Evolutionary conservation across 345 rosid genomes (phyloP), one percentile per base, ranked within the genome.

Genomic region (Salix arbutifolia): DNA sequence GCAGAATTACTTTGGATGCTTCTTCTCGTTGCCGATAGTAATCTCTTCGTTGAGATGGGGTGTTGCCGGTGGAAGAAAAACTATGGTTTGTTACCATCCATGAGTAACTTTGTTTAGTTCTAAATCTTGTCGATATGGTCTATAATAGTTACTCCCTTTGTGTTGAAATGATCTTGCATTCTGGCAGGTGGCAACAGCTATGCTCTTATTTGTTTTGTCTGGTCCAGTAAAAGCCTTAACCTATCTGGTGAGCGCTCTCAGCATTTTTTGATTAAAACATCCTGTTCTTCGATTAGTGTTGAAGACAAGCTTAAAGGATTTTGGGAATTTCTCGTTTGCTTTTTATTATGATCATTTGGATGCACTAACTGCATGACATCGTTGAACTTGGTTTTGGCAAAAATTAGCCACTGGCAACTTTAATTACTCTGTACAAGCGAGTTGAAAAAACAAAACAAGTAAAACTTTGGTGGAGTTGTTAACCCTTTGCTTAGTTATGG

Each of bases 1-100:
- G 71, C 96, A 95, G 97, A 95, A 89, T 83, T 95, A 95, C 89
- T 95, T 95, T 71, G 99, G 99, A 33, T 91, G 99, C 79, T 93
- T 95, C 82, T 95, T 95, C 80, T 84, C 97, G 8, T 77, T 95
- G 87, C 99, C 97, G 10, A 87, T 91, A 21, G 99, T 95, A 75
- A 84, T 95, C 69, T 85, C 99, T 72, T 93, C 96, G 1, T 80
- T 93, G 86, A 89, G 99, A 83, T 91, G 99, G 99, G 90, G 94
- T 69, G 83, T 95, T 70, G 86, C 97, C 5, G 94, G 90, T 76
- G 97, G 99, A 67, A 95, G 99, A 85, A 95, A 93, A 83, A 94
- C 97, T 21, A 88, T 93, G 97, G 97, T 95, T 72, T 81, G 87
- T 77, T 8, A 66, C 67, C 28, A 52, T 73, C 76, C 40, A 61